Conservation (phyloP, 371 early-diverging fungal species). For the Dichotomocladium elegans region DNA sequence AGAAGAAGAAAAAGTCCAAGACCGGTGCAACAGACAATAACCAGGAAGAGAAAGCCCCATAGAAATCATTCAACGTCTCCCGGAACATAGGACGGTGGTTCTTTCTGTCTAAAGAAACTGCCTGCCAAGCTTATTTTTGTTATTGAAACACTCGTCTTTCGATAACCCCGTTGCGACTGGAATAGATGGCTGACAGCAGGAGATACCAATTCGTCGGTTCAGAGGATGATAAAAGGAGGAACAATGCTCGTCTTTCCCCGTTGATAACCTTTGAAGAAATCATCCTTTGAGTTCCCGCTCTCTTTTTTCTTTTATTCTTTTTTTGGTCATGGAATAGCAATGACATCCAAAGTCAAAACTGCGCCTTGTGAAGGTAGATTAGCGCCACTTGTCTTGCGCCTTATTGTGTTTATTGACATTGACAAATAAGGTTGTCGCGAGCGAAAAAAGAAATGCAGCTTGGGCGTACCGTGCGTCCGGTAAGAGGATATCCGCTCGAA, state of each 20-base stretch:
- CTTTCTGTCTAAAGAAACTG: no score
- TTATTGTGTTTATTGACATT: not conserved
- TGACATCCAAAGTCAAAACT: constrained; percentile 25
- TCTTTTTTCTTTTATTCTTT: not conserved
- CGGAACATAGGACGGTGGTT: no score
- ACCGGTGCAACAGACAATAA: not conserved
- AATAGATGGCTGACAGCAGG: no score
- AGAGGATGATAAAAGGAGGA: no score
- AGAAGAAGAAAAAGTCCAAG: constrained; percentile 13
- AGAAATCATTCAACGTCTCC: not conserved
- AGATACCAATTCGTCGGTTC: no score
- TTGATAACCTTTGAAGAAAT: no score
- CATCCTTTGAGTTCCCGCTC: not conserved
- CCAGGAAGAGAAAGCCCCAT: not conserved
- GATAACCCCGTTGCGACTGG: no score
- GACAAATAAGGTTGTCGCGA: constrained; percentile 25
- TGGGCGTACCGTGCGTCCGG: constrained; percentile 41
- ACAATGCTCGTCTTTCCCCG: no score
- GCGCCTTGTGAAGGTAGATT: constrained; percentile 37
- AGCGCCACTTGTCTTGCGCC: not conserved
- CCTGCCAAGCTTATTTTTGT: no score
- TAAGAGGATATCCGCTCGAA: no score
- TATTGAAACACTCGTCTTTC: no score
- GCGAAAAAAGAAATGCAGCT: constrained; percentile 41
- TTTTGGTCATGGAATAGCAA: not conserved